phyloP scores from a whole-genome alignment of 2,329 filamentous ascomycete species.

The Raffaelea arxii region DNA sequence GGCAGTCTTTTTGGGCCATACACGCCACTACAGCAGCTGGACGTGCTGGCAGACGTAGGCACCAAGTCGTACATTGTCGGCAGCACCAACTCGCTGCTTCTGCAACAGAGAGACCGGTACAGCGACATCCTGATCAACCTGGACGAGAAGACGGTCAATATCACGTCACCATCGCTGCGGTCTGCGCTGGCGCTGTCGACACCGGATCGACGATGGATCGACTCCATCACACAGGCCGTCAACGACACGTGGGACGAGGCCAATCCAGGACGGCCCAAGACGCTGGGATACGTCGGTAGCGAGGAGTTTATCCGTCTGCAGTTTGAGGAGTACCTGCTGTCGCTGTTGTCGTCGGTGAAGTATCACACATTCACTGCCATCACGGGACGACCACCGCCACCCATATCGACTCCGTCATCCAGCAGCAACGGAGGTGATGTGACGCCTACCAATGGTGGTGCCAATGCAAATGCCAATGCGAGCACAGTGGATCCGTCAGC shows the following conservation, averaged over 20 bases:
- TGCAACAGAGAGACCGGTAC: constrained; percentile 92
- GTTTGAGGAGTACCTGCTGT: constrained; percentile 92
- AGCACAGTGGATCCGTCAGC: constrained; percentile 75
- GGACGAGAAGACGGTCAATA: constrained; percentile 77
- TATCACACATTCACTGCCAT: constrained; percentile 67
- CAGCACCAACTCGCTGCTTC: constrained; percentile 85
- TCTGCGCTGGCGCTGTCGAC: constrained; percentile 68
- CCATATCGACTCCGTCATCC: no score
- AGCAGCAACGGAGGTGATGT: no score
- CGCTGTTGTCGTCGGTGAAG: constrained; percentile 79
- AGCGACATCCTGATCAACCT: constrained; percentile 95
- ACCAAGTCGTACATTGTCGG: constrained; percentile 97
- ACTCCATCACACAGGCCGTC: constrained; percentile 85
- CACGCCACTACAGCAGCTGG: constrained; percentile 85
- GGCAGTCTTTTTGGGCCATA: constrained; percentile 95
- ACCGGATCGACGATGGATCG: constrained; percentile 91
- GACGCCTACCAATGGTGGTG: constrained; percentile 60
- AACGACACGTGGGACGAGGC: constrained; percentile 94
- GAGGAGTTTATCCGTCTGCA: constrained; percentile 96
- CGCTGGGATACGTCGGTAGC: constrained; percentile 86
- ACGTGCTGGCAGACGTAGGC: constrained; percentile 82
- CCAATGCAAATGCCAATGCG: no score
- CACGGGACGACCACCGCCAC: constrained; percentile 21
- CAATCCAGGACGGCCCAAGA: constrained; percentile 84
- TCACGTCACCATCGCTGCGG: constrained; percentile 70